Evolutionary conservation across 1,139 yeast species (phyloP), one percentile per base, ranked within the genome.

Genomic region (Yamadazyma membranifaciens): DNA sequence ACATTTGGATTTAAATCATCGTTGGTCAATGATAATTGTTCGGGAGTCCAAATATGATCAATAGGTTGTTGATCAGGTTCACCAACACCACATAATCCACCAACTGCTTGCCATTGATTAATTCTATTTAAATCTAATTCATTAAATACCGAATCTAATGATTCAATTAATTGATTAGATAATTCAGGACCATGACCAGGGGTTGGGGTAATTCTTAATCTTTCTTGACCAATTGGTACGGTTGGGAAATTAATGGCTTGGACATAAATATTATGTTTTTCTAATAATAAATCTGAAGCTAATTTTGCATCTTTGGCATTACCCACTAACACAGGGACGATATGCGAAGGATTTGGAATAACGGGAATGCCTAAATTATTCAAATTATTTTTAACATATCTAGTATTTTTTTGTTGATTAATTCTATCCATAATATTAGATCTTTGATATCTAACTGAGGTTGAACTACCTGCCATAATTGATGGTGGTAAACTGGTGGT

Each of bases 211-310:
- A 92, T 83, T 68, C 99, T 82, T 59, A 92, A 79, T 62, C 98
- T 82, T 69, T 92, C 99, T 51, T 89, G 83, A 46, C 98, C 98
- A 57, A 87, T 83, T 31, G 97, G 86, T 44, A 92, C 98, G 22
- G 98, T 92, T 43, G 99, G 99, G 80, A 86, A 92, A 70, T 92
- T 92, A 64, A 92, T 92, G 41, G 98, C 96, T 69, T 92, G 99
- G 38, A 94, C 98, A 60, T 92, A 92, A 60, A 92, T 91, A 52
- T 79, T 75, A 67, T 91, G 87, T 56, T 87, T 82, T 48, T 84
- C 75, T 71, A 92, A 80, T 58, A 92, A 78, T 63, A 87, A 66
- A 63, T 94, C 98, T 15, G 95, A 85, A 7, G 98, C 98, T 45
- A 69, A 73, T 65, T 91, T 92, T 44, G 98, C 97, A 56, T 83